phyloP scores from a whole-genome alignment of 1,139 yeast genomes.

The Hemisphaericaspora xylofermentans region DNA sequence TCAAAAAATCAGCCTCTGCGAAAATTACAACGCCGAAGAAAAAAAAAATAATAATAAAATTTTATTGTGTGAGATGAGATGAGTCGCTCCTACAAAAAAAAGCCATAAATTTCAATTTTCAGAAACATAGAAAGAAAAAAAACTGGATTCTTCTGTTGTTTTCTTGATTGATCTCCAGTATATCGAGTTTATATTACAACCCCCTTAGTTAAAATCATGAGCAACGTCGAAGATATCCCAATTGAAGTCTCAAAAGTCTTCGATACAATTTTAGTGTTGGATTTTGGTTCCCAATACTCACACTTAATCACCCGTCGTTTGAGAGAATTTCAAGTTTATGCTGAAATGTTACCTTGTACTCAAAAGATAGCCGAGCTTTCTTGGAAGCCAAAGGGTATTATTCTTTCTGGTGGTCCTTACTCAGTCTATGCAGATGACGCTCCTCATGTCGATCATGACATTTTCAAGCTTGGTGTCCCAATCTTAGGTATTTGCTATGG shows the following conservation, averaged over 20 bases:
- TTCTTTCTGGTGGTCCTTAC: conserved; percentile 96
- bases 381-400: conserved; percentile 97
- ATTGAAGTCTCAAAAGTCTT: conserved; percentile 76
- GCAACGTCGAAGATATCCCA: conserved; percentile 33
- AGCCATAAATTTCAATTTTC: too few relatives aligned
- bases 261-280: conserved; percentile 95
- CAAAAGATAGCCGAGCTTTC: conserved; percentile 88
- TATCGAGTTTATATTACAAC: conserved; percentile 1
- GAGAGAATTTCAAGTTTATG: conserved; percentile 96
- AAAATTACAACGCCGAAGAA: too few relatives aligned
- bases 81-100: too few relatives aligned
- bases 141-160: background rate
- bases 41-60: too few relatives aligned
- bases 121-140: background rate
- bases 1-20: too few relatives aligned
- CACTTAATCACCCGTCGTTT: conserved; percentile 96
- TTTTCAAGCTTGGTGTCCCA: conserved; percentile 89
- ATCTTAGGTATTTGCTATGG: conserved; percentile 98
- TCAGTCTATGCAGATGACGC: conserved; percentile 94
- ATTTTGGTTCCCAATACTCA: conserved; percentile 97
- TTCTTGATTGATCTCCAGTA: background rate
- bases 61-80: too few relatives aligned
- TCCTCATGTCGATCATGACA: conserved; percentile 95
- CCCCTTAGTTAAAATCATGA: background rate
- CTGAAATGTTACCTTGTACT: conserved; percentile 99